Conservation (phyloP, 2,329 filamentous ascomycete genomes). For the Coniochaeta sp. region DNA sequence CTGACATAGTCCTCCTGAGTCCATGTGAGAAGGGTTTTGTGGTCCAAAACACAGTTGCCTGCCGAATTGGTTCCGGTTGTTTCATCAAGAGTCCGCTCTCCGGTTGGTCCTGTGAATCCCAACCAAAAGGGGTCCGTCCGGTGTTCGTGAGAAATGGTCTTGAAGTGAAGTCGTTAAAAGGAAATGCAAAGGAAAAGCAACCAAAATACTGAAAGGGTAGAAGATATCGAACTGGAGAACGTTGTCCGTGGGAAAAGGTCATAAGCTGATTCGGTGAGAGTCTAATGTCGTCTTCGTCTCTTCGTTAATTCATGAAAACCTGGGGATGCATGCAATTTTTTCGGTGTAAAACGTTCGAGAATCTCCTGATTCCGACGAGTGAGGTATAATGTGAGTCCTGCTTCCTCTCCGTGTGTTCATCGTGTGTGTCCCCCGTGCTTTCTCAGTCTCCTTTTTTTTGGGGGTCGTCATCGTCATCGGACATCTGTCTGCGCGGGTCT, state of each 20-base stretch:
- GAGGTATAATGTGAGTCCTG: background rate
- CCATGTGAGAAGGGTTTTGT: conserved; percentile 1
- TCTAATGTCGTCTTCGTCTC: conserved; percentile 1
- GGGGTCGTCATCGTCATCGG: no score
- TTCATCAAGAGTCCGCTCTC: conserved; percentile 7
- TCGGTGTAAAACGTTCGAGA: no score
- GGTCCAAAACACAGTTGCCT: conserved; percentile 14
- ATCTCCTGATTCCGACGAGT: no score
- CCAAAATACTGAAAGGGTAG: background rate
- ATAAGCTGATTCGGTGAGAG: background rate
- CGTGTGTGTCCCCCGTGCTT: background rate
- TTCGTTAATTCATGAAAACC: conserved; percentile 1
- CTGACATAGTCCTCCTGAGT: no score
- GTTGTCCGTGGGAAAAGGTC: background rate
- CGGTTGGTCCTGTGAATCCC: conserved; percentile 19
- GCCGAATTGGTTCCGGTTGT: conserved; percentile 5
- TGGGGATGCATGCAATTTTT: background rate
- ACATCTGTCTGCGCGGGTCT: no score
- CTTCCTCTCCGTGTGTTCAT: background rate
- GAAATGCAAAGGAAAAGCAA: background rate
- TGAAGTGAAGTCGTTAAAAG: background rate
- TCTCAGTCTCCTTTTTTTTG: background rate
- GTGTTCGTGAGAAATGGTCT: background rate
- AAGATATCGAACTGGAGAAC: background rate
- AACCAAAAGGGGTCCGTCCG: conserved; percentile 7